phyloP scores from a whole-genome alignment of 2,329 filamentous ascomycete species.

The Talaromyces atroroseus region DNA sequence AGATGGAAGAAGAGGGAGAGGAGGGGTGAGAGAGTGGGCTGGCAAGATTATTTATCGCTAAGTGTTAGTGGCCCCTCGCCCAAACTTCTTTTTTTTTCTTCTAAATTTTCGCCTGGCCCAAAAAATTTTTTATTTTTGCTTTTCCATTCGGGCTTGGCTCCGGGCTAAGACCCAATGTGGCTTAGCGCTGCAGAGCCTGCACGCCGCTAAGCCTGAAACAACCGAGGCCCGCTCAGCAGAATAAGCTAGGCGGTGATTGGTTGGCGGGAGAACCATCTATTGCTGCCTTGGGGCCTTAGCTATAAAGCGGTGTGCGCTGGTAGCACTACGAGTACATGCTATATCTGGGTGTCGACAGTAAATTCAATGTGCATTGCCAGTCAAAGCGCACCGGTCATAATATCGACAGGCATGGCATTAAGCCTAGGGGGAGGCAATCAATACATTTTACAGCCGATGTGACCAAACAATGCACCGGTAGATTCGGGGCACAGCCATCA shows the following conservation, averaged over 20 bases:
- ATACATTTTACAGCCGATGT: constrained; percentile 11
- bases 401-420: background rate
- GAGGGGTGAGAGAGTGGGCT: constrained; percentile 15
- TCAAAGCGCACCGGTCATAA: background rate
- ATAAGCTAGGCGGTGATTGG: constrained; percentile 1
- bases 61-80: constrained; percentile 27
- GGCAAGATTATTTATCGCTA: constrained; percentile 33
- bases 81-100: constrained; percentile 10
- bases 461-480: constrained; percentile 4
- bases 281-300: background rate
- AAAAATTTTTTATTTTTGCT: constrained; percentile 17
- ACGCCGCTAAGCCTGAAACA: constrained; percentile 10
- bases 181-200: constrained; percentile 15
- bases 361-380: background rate
- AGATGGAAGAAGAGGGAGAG: constrained; percentile 18
- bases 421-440: constrained; percentile 2
- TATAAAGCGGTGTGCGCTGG: background rate
- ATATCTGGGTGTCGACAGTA: too few species aligned
- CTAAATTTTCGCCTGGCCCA: constrained; percentile 14
- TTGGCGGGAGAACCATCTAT: background rate
- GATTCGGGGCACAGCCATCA: constrained; percentile 1
- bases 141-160: constrained; percentile 19
- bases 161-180: constrained; percentile 19
- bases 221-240: constrained; percentile 1
- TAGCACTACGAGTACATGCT: background rate